phyloP scores from a whole-genome alignment of 2,329 filamentous ascomycete genomes.

The Monosporascus sp. region DNA sequence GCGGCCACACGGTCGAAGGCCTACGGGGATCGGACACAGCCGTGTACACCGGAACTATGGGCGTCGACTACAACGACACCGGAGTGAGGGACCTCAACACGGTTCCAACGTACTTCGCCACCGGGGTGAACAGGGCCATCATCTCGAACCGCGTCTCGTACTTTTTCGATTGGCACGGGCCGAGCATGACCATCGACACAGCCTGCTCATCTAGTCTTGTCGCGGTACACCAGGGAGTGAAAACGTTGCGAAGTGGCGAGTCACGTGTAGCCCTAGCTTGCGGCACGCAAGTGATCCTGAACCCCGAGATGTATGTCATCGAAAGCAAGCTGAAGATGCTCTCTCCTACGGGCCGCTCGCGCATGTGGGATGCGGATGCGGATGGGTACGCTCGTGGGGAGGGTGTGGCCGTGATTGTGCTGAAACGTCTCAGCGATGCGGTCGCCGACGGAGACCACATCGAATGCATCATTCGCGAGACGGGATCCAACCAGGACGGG shows the following conservation, averaged over 20 bases:
- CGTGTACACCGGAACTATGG: background rate
- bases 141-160: slow-evolving; percentile 5
- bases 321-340: slow-evolving; percentile 12
- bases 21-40: background rate
- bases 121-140: background rate
- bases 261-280: background rate
- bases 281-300: slow-evolving; percentile 1
- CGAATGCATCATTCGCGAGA: slow-evolving; percentile 13
- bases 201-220: slow-evolving; percentile 9
- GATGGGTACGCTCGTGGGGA: slow-evolving; percentile 21
- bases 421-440: slow-evolving; percentile 40
- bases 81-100: background rate
- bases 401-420: slow-evolving; percentile 26
- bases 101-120: background rate
- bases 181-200: slow-evolving; percentile 8
- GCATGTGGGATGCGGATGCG: slow-evolving; percentile 16
- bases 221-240: slow-evolving; percentile 5
- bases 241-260: background rate
- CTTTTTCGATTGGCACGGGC: slow-evolving; percentile 8
- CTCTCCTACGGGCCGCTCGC: slow-evolving; percentile 8
- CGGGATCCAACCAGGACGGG: slow-evolving; percentile 12
- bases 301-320: background rate
- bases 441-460: slow-evolving; percentile 22
- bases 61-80: background rate
- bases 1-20: background rate